These are phyloP conservation scores for Aspergillus quadricinctus DNA, from an alignment of 2,329 filamentous ascomycete genomes.

Conservation along the genomic window DNA sequence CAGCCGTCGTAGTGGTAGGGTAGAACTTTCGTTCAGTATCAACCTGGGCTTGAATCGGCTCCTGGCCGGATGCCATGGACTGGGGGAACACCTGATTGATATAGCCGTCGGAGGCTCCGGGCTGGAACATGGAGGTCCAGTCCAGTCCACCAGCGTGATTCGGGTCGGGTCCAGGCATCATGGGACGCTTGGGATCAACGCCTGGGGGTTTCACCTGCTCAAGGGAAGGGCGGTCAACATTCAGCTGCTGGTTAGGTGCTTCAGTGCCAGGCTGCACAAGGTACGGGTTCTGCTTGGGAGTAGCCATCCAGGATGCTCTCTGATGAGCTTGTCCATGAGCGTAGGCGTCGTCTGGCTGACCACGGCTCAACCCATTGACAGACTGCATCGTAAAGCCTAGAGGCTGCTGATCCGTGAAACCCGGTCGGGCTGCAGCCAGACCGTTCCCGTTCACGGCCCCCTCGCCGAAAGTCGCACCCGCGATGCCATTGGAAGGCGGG, in stretches of 20 bases:
- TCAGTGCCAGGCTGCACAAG: conserved; percentile 40
- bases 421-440: conserved; percentile 35
- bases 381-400: conserved; percentile 41
- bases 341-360: conserved; percentile 33
- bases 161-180: conserved; percentile 60
- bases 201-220: conserved; percentile 41
- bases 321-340: conserved; percentile 35
- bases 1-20: conserved; percentile 40
- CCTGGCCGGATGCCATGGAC: conserved; percentile 66
- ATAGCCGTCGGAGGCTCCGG: conserved; percentile 64
- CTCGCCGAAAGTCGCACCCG: conserved; percentile 41
- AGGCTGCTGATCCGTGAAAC: conserved; percentile 40
- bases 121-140: conserved; percentile 75
- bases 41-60: conserved; percentile 64
- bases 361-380: conserved; percentile 40
- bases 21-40: conserved; percentile 52
- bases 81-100: conserved; percentile 59
- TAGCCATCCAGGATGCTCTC: conserved; percentile 40
- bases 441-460: conserved; percentile 40
- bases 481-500: conserved; percentile 41
- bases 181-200: conserved; percentile 40
- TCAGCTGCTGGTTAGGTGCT: conserved; percentile 39
- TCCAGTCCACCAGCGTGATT: conserved; percentile 58
- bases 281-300: conserved; percentile 43
- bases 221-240: conserved; percentile 40